Evolutionary conservation across 805 yeast genomes (phyloP).

Genomic region (Starmerella riodocensis): DNA sequence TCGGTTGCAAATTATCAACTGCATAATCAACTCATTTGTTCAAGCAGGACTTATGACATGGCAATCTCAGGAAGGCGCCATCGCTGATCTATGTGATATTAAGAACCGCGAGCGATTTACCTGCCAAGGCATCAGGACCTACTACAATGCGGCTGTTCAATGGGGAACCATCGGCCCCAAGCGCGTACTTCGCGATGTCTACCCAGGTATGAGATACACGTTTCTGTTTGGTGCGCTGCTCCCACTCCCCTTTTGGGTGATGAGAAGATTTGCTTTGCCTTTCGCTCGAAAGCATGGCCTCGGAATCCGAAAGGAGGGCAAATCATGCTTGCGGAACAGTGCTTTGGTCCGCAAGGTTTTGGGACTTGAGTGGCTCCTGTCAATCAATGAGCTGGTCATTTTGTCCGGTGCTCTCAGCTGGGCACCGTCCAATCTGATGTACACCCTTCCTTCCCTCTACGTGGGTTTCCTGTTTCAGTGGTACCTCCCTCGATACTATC

Average conservation of each 20-base stretch:
- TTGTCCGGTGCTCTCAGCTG: conserved; percentile 19
- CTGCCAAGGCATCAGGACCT: conserved; percentile 31
- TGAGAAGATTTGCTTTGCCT: conserved; percentile 2
- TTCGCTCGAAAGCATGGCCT: no score
- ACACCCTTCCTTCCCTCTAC: conserved; percentile 31
- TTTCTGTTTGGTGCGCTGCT: conserved; percentile 42
- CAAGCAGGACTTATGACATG: conserved; percentile 26
- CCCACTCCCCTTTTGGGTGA: conserved; percentile 17
- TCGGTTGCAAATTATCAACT: conserved; percentile 32
- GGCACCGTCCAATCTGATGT: conserved; percentile 37
- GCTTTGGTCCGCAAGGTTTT: conserved; percentile 27
- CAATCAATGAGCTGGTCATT: conserved; percentile 14
- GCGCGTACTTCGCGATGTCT: conserved; percentile 34
- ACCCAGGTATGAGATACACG: conserved; percentile 50
- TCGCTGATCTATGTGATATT: conserved; percentile 24
- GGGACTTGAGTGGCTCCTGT: conserved; percentile 15
- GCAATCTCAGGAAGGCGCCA: conserved; percentile 27
- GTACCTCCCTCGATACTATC: conserved; percentile 32
- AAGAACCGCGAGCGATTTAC: conserved; percentile 26
- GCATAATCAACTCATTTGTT: conserved; percentile 21
- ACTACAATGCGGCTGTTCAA: conserved; percentile 35
- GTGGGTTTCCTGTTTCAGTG: conserved; percentile 35
- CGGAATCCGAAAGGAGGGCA: no score
- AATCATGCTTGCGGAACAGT: neutral
- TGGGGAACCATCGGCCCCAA: conserved; percentile 39